Evolutionary conservation across 805 yeast genomes (phyloP).

Genomic region (Wickerhamomyces alni): DNA sequence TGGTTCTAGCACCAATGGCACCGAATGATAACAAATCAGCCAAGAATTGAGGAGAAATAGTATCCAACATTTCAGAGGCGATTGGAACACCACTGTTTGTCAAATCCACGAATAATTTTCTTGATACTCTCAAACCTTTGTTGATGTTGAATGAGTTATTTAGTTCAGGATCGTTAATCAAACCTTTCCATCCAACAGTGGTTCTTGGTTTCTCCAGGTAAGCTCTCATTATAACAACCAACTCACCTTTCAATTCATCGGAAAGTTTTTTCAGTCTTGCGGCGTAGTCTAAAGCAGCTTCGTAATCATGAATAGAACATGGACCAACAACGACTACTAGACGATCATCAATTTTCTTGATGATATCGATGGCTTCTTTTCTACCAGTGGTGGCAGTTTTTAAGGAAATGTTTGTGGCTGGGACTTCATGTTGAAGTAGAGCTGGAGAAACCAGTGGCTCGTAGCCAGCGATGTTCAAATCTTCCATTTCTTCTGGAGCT

Average conservation of each 20-base stretch:
- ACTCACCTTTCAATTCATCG: constrained; percentile 67
- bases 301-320: constrained; percentile 91
- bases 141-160: constrained; percentile 90
- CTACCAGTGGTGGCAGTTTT: constrained; percentile 73
- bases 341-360: constrained; percentile 75
- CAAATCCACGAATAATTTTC: constrained; percentile 78
- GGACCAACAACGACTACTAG: constrained; percentile 90
- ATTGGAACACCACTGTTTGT: constrained; percentile 82
- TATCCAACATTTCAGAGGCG: constrained; percentile 97
- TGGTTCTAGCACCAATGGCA: constrained; percentile 98
- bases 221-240: constrained; percentile 91
- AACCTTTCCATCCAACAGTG: constrained; percentile 98
- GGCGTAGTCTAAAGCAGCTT: constrained; percentile 86
- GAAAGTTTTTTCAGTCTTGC: constrained; percentile 57
- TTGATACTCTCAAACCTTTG: constrained; percentile 84
- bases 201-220: constrained; percentile 98
- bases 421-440: constrained; percentile 77
- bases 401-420: constrained; percentile 49
- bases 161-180: constrained; percentile 94
- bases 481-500: constrained; percentile 42
- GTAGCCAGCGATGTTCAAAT: constrained; percentile 78
- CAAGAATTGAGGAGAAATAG: constrained; percentile 93
- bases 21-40: constrained; percentile 90
- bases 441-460: constrained; percentile 95
- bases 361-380: constrained; percentile 67